These are phyloP conservation scores for Amborella trichopoda DNA, from an alignment of 164 flowering plant genomes.

Conservation along the genomic window DNA sequence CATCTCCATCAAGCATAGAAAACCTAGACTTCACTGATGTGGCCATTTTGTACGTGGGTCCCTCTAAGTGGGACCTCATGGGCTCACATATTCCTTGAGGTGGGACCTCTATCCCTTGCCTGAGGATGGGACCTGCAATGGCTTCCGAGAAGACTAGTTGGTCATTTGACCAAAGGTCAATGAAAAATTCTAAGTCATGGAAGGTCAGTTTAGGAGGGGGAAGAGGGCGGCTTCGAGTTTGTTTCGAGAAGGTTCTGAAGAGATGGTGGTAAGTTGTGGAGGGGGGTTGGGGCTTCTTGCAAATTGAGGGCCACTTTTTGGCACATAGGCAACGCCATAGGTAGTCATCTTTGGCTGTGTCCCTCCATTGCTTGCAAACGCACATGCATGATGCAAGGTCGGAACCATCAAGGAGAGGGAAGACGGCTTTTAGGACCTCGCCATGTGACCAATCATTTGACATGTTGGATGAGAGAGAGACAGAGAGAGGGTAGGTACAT, in stretches of 20 bases:
- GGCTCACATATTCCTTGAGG: conserved; percentile 41
- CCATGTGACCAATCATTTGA: conserved; percentile 10
- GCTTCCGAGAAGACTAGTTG: conserved; percentile 59
- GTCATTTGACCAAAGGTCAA: conserved; percentile 75
- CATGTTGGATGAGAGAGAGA: conserved; percentile 33
- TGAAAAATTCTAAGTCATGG: conserved; percentile 57
- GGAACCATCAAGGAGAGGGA: conserved; percentile 60
- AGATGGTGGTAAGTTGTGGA: conserved; percentile 48
- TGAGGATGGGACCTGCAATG: conserved; percentile 55
- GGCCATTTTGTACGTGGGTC: conserved; percentile 72
- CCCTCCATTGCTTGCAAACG: conserved; percentile 75
- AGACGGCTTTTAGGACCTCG: conserved; percentile 65
- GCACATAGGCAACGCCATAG: conserved; percentile 83
- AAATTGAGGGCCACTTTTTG: conserved; percentile 86
- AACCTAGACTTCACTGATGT: conserved; percentile 57
- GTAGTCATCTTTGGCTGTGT: conserved; percentile 69
- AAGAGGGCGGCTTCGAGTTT: conserved; percentile 24
- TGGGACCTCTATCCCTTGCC: conserved; percentile 33
- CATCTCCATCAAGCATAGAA: conserved; percentile 33
- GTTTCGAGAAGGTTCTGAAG: conserved; percentile 52
- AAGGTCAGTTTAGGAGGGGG: conserved; percentile 79
- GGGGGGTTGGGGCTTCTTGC: conserved; percentile 47
- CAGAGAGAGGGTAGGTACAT: too few species aligned
- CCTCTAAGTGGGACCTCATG: conserved; percentile 38
- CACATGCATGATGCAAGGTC: conserved; percentile 78